phyloP scores from a whole-genome alignment of 257 asterid species.

The Echium plantagineum region DNA sequence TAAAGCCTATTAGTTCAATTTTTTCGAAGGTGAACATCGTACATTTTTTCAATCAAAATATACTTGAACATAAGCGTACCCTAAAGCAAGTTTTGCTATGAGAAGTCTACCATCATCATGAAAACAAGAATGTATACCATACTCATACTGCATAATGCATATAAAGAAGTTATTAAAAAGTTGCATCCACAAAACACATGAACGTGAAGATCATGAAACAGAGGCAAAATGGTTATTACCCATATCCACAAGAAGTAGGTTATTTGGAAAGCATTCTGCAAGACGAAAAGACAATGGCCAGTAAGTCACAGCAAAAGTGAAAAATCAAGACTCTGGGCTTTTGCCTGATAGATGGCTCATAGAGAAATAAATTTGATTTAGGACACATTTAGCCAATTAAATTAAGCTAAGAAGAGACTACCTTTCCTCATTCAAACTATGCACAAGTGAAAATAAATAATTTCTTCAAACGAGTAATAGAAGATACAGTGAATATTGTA shows the following conservation, averaged over 20 bases:
- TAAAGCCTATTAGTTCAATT: background rate
- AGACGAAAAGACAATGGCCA: background rate
- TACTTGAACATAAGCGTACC: slow-evolving; percentile 26
- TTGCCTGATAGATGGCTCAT: no score
- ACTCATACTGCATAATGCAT: slow-evolving; percentile 62
- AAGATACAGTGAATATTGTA: no score
- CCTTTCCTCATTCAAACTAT: no score
- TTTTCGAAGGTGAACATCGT: background rate
- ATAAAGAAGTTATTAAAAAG: background rate
- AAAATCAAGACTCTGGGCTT: no score
- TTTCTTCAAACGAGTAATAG: no score
- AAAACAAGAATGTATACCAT: slow-evolving; percentile 56
- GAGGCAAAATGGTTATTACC: slow-evolving; percentile 35
- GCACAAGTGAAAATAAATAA: no score
- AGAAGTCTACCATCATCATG: slow-evolving; percentile 41
- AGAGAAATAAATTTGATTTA: no score
- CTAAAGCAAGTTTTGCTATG: slow-evolving; percentile 49
- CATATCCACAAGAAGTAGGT: slow-evolving; percentile 84
- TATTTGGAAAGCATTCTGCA: slow-evolving; percentile 83
- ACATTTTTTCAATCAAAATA: background rate
- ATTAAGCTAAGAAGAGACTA: no score
- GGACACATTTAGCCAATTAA: no score
- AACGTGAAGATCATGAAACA: background rate
- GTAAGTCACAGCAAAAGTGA: no score
- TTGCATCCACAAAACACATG: background rate